phyloP scores from a whole-genome alignment of 129 eudicot species.

The Tagetes erecta region DNA sequence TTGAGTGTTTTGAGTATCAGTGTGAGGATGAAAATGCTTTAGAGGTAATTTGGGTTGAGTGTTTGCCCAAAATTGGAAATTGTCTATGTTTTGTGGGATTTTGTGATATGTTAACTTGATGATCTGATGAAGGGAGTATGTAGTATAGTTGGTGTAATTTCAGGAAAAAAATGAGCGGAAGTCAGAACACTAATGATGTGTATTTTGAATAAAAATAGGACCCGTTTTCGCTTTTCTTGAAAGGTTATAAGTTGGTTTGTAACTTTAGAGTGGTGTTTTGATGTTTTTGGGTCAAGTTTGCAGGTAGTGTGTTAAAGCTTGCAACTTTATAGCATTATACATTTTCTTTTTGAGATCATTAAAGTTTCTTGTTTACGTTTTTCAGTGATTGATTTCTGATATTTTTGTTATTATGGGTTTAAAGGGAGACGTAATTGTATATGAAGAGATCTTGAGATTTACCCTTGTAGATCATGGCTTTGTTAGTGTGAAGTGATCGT shows the following conservation, averaged over 20 bases:
- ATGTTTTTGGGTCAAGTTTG: constrained; percentile 25
- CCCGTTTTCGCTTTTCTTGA: neutral
- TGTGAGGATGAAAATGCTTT: neutral
- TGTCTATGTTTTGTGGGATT: neutral
- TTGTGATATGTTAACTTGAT: neutral
- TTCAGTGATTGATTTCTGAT: neutral
- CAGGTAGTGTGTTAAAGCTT: constrained; percentile 5
- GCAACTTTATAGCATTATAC: constrained; percentile 12
- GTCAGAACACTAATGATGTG: constrained; percentile 23
- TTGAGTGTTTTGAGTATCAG: neutral
- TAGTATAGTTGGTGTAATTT: constrained; percentile 15
- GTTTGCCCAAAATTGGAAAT: constrained; percentile 10
- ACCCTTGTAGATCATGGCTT: constrained; percentile 1
- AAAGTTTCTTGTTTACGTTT: neutral
- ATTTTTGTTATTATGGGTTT: neutral
- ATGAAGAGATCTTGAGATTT: neutral
- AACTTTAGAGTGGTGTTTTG: constrained; percentile 21
- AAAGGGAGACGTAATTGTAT: neutral
- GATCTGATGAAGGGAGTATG: neutral
- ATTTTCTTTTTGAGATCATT: neutral
- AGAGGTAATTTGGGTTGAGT: neutral
- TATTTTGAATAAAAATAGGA: constrained; percentile 14
- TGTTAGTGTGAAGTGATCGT: neutral
- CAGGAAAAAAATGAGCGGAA: neutral
- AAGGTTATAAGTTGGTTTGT: constrained; percentile 13